Percentiles rank a stretch among this genome's conserved stretches.
These are phyloP conservation scores for Albifimbria verrucaria DNA, from an alignment of 2,329 filamentous ascomycete genomes.

Conservation along the genomic window DNA sequence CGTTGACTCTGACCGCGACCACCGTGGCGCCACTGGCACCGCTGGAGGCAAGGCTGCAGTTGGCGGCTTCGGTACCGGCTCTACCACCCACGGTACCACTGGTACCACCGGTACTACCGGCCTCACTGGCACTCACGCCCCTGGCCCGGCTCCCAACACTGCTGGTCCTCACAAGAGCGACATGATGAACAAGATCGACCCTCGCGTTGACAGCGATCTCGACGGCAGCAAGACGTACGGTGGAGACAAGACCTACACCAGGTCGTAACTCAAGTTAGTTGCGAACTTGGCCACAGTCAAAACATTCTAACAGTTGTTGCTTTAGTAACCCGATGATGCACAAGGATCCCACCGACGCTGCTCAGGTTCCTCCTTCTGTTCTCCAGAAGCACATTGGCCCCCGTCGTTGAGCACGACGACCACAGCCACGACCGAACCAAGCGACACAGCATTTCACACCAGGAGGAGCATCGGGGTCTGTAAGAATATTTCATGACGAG, in stretches of 20 bases:
- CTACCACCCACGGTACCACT: slow-evolving; percentile 27
- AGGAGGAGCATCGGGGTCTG: slow-evolving; percentile 46
- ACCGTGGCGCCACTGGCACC: slow-evolving; percentile 15
- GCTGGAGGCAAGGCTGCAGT: slow-evolving; percentile 21
- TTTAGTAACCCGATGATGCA: slow-evolving; percentile 11
- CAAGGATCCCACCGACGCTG: slow-evolving; percentile 51
- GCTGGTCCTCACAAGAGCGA: slow-evolving; percentile 47
- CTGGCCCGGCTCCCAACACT: slow-evolving; percentile 30
- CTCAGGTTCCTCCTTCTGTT: slow-evolving; percentile 55
- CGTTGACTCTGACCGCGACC: slow-evolving; percentile 50
- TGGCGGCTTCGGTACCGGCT: slow-evolving; percentile 16
- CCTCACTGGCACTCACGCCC: slow-evolving; percentile 11
- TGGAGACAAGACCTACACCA: slow-evolving; percentile 44
- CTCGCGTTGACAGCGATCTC: slow-evolving; percentile 52
- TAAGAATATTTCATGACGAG: slow-evolving; percentile 22
- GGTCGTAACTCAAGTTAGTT: slow-evolving; percentile 28
- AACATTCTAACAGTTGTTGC: slow-evolving; percentile 10
- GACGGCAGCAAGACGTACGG: slow-evolving; percentile 54
- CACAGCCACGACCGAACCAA: slow-evolving; percentile 37
- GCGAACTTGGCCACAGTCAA: background rate
- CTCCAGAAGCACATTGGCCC: slow-evolving; percentile 45
- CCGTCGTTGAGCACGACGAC: slow-evolving; percentile 43
- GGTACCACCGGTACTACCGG: slow-evolving; percentile 17
- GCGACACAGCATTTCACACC: slow-evolving; percentile 45
- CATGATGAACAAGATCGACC: slow-evolving; percentile 52